These are phyloP conservation scores for Heterobasidion irregulare DNA, from an alignment of 1,284 basidiomycete species.

Conservation along the genomic window DNA sequence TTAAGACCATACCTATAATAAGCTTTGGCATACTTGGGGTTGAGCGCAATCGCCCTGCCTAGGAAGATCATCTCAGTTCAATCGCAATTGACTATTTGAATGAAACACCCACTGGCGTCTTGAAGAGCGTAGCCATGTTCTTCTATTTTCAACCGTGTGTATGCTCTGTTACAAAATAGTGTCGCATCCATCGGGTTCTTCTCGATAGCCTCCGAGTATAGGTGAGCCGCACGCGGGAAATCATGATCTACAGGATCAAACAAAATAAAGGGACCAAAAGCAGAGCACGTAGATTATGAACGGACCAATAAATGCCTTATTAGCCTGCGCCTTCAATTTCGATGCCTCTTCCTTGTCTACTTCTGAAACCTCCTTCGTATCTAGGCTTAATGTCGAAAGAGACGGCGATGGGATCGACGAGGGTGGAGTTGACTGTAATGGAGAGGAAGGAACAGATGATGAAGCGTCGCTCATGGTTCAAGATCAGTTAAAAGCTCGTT, in stretches of 20 bases:
- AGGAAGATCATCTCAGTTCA: constrained; percentile 5
- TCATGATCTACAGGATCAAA: constrained; percentile 35
- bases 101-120: constrained; percentile 59
- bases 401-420: constrained; percentile 51
- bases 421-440: constrained; percentile 39
- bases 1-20: constrained; percentile 56
- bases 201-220: constrained; percentile 76
- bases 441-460: constrained; percentile 30
- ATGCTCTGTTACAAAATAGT: constrained; percentile 75
- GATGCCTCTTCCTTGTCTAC: constrained; percentile 61
- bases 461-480: constrained; percentile 37
- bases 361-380: constrained; percentile 52
- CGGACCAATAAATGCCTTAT: constrained; percentile 77
- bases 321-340: constrained; percentile 75
- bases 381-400: constrained; percentile 33
- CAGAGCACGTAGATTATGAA: neutral
- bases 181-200: constrained; percentile 73
- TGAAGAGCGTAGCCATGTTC: constrained; percentile 78
- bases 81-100: neutral
- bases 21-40: constrained; percentile 89
- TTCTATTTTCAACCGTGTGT: constrained; percentile 71
- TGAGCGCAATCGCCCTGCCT: constrained; percentile 85
- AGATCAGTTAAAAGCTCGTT: neutral
- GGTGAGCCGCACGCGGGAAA: constrained; percentile 53
- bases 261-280: neutral